These are phyloP conservation scores for Thermothielavioides terrestris DNA, from an alignment of 495 filamentous ascomycete species.

Conservation along the genomic window DNA sequence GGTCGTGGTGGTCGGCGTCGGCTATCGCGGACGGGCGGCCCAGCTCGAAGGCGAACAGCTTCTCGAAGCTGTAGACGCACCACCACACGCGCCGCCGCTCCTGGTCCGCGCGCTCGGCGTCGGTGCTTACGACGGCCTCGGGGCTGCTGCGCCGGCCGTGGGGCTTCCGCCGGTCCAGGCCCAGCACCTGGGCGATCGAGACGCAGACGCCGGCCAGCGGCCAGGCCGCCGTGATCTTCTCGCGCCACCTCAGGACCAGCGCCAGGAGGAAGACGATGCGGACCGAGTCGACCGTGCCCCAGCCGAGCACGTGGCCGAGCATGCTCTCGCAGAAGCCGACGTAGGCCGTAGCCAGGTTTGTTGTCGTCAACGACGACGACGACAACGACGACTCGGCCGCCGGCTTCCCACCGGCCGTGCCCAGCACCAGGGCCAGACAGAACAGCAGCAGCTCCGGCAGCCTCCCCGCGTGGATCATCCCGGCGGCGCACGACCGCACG, in stretches of 20 bases:
- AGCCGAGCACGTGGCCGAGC: background rate
- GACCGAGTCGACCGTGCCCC: background rate
- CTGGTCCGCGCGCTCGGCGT: background rate
- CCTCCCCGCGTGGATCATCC: background rate
- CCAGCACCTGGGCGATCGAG: background rate
- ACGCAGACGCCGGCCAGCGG: background rate
- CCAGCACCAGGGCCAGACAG: background rate
- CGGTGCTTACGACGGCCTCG: too few species aligned
- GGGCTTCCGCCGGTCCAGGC: background rate
- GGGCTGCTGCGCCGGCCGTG: background rate
- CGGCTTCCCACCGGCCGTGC: background rate
- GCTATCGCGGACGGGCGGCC: background rate
- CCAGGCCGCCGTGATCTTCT: background rate
- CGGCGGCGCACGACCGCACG: background rate
- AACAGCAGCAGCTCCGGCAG: background rate
- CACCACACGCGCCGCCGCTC: background rate
- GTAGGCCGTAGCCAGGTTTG: background rate
- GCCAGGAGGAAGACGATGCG: background rate
- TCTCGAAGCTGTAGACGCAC: conserved; percentile 1
- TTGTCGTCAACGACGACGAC: too few species aligned
- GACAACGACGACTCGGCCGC: background rate
- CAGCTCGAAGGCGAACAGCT: background rate
- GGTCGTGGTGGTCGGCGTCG: background rate
- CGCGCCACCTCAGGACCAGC: background rate
- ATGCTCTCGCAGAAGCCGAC: background rate